Evolutionary conservation across 2,329 filamentous ascomycete species (phyloP).

Genomic region (Chaetomium sp.): DNA sequence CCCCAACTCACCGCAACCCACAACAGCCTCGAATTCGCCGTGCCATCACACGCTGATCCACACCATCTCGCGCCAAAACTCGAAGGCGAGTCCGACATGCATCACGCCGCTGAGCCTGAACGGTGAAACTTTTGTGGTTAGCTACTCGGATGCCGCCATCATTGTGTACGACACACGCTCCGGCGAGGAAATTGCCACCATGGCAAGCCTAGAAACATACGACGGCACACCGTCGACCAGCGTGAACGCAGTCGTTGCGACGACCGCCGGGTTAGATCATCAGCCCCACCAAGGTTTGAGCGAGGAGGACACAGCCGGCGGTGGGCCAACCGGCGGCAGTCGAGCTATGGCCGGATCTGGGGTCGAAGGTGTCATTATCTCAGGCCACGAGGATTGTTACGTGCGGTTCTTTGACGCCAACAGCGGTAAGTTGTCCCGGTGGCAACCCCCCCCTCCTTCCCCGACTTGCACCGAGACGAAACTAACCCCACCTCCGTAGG

Average conservation of each 20-base stretch:
- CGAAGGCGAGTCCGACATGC: conserved; percentile 77
- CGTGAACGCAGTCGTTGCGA: conserved; percentile 89
- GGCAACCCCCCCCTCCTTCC: too few species aligned
- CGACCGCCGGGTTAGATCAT: conserved; percentile 79
- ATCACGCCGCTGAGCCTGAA: conserved; percentile 84
- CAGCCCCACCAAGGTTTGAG: conserved; percentile 63
- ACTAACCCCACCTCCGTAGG: conserved; percentile 56
- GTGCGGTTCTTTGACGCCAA: conserved; percentile 98
- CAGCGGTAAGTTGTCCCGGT: conserved; percentile 70
- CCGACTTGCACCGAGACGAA: neutral
- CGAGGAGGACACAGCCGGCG: conserved; percentile 72
- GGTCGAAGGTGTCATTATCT: conserved; percentile 92
- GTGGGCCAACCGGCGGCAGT: conserved; percentile 76
- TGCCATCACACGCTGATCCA: conserved; percentile 90
- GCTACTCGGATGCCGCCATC: conserved; percentile 86
- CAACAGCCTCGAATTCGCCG: conserved; percentile 77
- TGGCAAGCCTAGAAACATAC: conserved; percentile 94
- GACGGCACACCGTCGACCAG: conserved; percentile 77
- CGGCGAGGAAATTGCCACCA: conserved; percentile 86
- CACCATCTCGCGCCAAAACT: conserved; percentile 72
- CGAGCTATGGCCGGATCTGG: conserved; percentile 68
- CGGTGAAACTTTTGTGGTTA: conserved; percentile 89
- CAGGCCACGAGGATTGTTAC: conserved; percentile 93
- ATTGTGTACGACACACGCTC: conserved; percentile 90
- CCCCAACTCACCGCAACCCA: conserved; percentile 86